These are phyloP conservation scores for Rhexocercosporidium sp. DNA, from an alignment of 2,329 filamentous ascomycete species.

Conservation along the genomic window DNA sequence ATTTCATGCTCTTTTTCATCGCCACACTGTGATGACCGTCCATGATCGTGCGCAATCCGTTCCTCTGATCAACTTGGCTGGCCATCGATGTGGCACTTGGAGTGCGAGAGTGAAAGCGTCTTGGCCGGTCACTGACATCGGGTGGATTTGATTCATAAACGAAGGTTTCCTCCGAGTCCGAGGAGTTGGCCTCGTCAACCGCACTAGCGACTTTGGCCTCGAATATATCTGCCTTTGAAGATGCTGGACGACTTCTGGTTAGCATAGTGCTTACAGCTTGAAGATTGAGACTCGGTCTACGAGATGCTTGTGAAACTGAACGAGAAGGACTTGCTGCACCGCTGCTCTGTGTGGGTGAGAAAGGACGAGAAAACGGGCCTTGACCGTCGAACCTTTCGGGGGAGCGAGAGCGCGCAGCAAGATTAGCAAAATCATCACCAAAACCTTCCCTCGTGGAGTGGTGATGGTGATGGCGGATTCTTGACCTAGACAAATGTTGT, in stretches of 20 bases:
- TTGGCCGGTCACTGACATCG: conserved; percentile 64
- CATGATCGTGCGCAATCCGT: conserved; percentile 60
- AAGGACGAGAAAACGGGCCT: conserved; percentile 31
- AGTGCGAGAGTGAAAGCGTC: conserved; percentile 88
- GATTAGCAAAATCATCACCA: conserved; percentile 25
- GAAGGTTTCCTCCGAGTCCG: conserved; percentile 97
- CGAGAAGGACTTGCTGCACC: conserved; percentile 35
- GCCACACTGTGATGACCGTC: conserved; percentile 67
- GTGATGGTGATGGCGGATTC: conserved; percentile 48
- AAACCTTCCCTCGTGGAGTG: conserved; percentile 40
- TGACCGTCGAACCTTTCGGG: conserved; percentile 35
- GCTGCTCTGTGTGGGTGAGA: conserved; percentile 31
- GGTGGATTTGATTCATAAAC: conserved; percentile 98
- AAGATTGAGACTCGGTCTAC: conserved; percentile 46
- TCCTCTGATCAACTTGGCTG: conserved; percentile 67
- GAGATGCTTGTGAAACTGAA: conserved; percentile 40
- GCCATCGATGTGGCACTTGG: conserved; percentile 88
- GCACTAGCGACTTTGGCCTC: conserved; percentile 96
- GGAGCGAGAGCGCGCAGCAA: conserved; percentile 19
- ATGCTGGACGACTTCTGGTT: conserved; percentile 62
- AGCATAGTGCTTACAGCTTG: conserved; percentile 51
- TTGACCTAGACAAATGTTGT: conserved; percentile 40
- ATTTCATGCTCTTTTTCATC: conserved; percentile 95
- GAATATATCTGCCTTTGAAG: conserved; percentile 97
- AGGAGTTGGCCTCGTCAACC: conserved; percentile 94